These are phyloP conservation scores for Biscogniauxia marginata DNA, from an alignment of 2,329 filamentous ascomycete genomes.

Conservation along the genomic window DNA sequence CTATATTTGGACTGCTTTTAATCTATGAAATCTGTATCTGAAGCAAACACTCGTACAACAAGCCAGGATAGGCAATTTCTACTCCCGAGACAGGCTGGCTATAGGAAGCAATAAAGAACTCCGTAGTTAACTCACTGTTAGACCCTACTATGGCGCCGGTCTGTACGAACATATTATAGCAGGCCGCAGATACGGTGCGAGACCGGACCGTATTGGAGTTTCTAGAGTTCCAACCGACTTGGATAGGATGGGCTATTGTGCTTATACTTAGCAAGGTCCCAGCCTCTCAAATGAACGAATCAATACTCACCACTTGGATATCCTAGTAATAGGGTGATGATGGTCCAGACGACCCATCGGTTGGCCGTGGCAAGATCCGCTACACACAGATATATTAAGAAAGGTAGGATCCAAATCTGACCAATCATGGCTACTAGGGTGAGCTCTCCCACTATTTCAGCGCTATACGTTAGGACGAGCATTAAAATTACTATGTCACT, in stretches of 20 bases:
- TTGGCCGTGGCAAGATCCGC: conserved; percentile 37
- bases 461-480: conserved; percentile 36
- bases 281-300: background rate
- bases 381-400: conserved; percentile 50
- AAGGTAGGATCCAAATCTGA: conserved; percentile 61
- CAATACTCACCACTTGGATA: conserved; percentile 39
- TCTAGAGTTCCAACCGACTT: conserved; percentile 37
- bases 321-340: conserved; percentile 41
- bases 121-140: too few relatives aligned
- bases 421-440: conserved; percentile 45
- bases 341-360: conserved; percentile 41
- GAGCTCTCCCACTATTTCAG: conserved; percentile 47
- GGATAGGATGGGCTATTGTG: conserved; percentile 19
- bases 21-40: too few relatives aligned
- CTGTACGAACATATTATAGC: conserved; percentile 50
- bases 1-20: too few relatives aligned
- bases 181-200: conserved; percentile 52
- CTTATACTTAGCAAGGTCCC: background rate
- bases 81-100: too few relatives aligned
- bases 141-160: conserved; percentile 28
- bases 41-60: too few relatives aligned
- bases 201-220: conserved; percentile 58
- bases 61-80: too few relatives aligned
- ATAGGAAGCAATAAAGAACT: too few relatives aligned
- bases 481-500: conserved; percentile 32